phyloP scores from a whole-genome alignment of 2,329 filamentous ascomycete genomes.

The Fusarium tjaetaba region DNA sequence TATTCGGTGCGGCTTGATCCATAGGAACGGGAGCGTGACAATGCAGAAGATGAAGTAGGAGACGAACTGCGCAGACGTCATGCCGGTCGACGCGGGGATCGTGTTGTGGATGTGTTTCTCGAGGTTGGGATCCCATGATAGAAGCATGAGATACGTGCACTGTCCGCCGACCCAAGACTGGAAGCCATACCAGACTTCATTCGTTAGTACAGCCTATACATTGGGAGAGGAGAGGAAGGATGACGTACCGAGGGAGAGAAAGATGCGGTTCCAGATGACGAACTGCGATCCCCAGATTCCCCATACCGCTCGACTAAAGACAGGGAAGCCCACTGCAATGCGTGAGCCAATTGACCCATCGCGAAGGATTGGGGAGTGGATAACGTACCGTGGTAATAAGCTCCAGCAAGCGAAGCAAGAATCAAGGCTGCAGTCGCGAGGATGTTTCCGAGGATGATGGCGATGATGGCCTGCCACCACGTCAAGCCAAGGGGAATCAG shows the following conservation, averaged over 20 bases:
- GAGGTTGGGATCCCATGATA: conserved; percentile 56
- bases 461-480: conserved; percentile 57
- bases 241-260: conserved; percentile 51
- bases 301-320: conserved; percentile 51
- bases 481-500: conserved; percentile 53
- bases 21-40: conserved; percentile 55
- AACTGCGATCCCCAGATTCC: conserved; percentile 56
- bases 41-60: conserved; percentile 57
- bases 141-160: conserved; percentile 57
- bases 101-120: conserved; percentile 55
- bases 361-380: background rate
- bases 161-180: conserved; percentile 59
- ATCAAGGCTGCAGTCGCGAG: conserved; percentile 53
- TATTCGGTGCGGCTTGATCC: conserved; percentile 56
- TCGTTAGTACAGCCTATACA: background rate
- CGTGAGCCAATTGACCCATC: background rate
- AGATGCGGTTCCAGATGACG: conserved; percentile 55
- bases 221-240: background rate
- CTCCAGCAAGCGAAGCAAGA: conserved; percentile 55
- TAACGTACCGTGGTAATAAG: conserved; percentile 52
- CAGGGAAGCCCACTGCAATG: conserved; percentile 50
- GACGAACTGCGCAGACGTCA: conserved; percentile 57
- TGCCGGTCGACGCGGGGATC: conserved; percentile 53
- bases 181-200: conserved; percentile 51
- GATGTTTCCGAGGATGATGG: conserved; percentile 51